phyloP scores from a whole-genome alignment of 768 basidiomycete species.

The Dendrothele bispora region DNA sequence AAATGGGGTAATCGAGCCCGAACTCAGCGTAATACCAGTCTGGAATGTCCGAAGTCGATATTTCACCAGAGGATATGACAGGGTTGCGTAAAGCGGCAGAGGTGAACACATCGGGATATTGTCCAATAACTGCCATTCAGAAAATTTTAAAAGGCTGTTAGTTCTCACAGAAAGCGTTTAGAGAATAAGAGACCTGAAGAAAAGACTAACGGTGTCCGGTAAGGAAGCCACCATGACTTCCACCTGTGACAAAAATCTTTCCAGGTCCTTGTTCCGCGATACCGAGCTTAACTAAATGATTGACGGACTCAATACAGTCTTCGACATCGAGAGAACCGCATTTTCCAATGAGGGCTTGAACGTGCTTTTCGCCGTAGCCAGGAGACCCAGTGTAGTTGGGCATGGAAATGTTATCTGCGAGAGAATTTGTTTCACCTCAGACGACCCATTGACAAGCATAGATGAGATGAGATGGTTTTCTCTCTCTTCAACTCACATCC shows the following conservation, averaged over 20 bases:
- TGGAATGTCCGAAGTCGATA: conserved; percentile 61
- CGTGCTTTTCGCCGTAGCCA: conserved; percentile 64
- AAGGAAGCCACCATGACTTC: conserved; percentile 73
- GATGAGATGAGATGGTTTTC: not conserved
- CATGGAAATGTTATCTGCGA: conserved; percentile 54
- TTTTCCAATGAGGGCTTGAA: conserved; percentile 52
- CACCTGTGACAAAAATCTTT: conserved; percentile 58
- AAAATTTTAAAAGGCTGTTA: not conserved
- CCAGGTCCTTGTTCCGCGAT: conserved; percentile 49
- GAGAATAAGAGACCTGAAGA: too few species aligned
- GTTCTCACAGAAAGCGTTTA: not conserved
- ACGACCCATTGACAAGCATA: not conserved
- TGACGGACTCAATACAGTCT: conserved; percentile 57
- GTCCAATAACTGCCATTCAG: conserved; percentile 53
- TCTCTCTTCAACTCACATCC: conserved; percentile 48
- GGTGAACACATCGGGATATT: conserved; percentile 58
- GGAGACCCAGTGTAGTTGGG: conserved; percentile 70
- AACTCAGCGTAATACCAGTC: conserved; percentile 64
- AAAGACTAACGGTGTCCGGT: conserved; percentile 50
- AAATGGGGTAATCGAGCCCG: conserved; percentile 40
- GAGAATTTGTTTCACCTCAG: not conserved
- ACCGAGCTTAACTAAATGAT: conserved; percentile 48
- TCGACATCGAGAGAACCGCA: conserved; percentile 67
- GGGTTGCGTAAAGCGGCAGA: conserved; percentile 70
- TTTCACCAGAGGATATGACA: conserved; percentile 60